Percentiles rank a stretch among this genome's conserved stretches.
These are phyloP conservation scores for Zanthoxylum bungeanum DNA, from an alignment of 345 rosid species.

Conservation along the genomic window DNA sequence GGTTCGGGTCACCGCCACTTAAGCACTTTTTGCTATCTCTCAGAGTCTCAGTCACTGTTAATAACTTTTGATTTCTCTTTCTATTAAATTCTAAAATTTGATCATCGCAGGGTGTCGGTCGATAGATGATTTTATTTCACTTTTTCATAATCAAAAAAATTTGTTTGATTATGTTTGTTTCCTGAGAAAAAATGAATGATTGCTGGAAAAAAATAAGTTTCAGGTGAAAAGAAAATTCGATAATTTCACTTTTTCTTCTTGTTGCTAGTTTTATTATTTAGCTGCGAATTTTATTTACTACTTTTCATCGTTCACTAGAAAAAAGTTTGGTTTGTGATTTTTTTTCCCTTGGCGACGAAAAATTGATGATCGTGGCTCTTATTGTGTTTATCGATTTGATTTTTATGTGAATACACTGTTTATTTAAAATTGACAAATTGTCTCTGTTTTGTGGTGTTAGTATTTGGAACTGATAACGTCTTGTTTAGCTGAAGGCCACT, in stretches of 20 bases:
- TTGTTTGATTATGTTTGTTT: background rate
- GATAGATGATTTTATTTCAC: background rate
- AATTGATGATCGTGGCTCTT: background rate
- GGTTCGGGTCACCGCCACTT: slow-evolving; percentile 27
- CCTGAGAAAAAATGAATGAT: background rate
- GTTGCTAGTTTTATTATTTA: background rate
- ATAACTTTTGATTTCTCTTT: background rate
- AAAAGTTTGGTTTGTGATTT: background rate
- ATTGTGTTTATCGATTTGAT: background rate
- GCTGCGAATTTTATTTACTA: background rate
- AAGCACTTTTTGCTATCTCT: background rate
- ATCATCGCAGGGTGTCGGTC: slow-evolving; percentile 7
- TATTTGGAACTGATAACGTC: background rate
- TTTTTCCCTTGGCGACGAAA: background rate
- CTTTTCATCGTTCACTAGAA: background rate
- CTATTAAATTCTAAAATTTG: background rate
- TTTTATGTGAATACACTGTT: background rate
- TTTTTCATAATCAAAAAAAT: no score
- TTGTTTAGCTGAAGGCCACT: background rate
- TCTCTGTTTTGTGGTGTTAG: background rate
- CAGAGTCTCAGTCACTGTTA: background rate
- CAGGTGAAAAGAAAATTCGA: background rate
- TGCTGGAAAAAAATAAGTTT: background rate
- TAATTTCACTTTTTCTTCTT: no score
- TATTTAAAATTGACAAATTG: no score